These are phyloP conservation scores for Arachnomyces sp. DNA, from an alignment of 2,329 filamentous ascomycete species.

Conservation along the genomic window DNA sequence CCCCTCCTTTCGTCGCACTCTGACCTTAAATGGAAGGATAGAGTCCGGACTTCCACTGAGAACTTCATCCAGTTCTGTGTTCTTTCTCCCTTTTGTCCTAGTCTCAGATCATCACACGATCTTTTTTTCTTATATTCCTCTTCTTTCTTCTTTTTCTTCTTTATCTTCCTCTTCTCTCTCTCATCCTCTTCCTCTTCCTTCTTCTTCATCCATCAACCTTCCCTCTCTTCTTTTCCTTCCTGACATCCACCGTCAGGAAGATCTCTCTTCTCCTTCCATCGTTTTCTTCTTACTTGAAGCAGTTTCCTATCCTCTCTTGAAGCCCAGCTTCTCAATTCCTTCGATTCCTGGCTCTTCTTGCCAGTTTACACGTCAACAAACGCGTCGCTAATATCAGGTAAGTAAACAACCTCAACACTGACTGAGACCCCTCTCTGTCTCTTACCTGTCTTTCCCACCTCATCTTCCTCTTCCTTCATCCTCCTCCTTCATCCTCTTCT, in stretches of 20 bases:
- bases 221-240: conserved; percentile 2
- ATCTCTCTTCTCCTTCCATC: not conserved
- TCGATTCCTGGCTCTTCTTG: too few relatives aligned
- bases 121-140: conserved; percentile 1
- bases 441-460: not conserved
- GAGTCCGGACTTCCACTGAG: too few relatives aligned
- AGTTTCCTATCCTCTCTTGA: too few relatives aligned
- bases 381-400: too few relatives aligned
- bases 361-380: too few relatives aligned
- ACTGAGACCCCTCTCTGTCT: not conserved
- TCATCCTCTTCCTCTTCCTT: conserved; percentile 3
- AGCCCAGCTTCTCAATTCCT: too few relatives aligned
- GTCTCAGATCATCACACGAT: too few relatives aligned
- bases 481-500: conserved; percentile 2
- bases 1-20: conserved; percentile 1
- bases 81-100: too few relatives aligned
- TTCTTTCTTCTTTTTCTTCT: conserved; percentile 8
- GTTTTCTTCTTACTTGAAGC: not conserved
- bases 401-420: too few relatives aligned
- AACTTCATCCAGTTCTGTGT: too few relatives aligned
- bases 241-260: not conserved
- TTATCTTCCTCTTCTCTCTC: conserved; percentile 4
- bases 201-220: conserved; percentile 4
- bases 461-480: conserved; percentile 1
- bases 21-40: conserved; percentile 16